Evolutionary conservation across 169 alveolate genomes (phyloP), one percentile per base, ranked within the genome.

Genomic region (Eimeria acervulina): DNA sequence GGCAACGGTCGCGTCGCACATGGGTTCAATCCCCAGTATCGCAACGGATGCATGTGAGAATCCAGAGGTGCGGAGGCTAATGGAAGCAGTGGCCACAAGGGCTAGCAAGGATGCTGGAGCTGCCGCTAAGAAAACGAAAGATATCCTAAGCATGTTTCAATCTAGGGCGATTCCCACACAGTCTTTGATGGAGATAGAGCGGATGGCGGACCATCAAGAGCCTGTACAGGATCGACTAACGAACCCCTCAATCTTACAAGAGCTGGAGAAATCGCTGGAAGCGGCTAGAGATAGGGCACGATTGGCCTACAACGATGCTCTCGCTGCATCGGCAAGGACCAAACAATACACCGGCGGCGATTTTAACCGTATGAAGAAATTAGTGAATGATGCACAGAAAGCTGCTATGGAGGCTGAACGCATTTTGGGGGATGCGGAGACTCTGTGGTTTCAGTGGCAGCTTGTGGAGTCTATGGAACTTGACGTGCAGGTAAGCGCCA

Each of bases 331-430:
- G 12, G 87, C 87, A 40, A n/a, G 23, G 36, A 2, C 61, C 7
- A 7, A 40, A 63, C 36, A 17, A 33, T 28, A n/a, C 23, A 38
- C 63, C 23, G 33, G 26, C 36, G 47, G n/a, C 47, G 3, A 26
- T 13, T 10, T n/a, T 7, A 31, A 31, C 10, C 47, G 80, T 68
- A 68, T 68, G 80, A 68, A 31, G 80, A 2, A 68, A 33, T 13
- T 76, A 10, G 59, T 42, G 13, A 23, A 76, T 12, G 61, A 15
- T 76, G 87, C 87, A 31, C 19, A 63, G 59, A 21, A 44, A 5
- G 87, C 87, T 40, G 87, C 59, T 40, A 13, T n/a, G 36, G 63
- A 76, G 19, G 59, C 87, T 1, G 87, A 76, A 76, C 21, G 63
- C 38, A 19, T 38, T 40, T 26, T 40, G 52, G 61, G 61, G 44